Conservation (phyloP, 768 basidiomycete genomes). For the Podaxis sp. region DNA sequence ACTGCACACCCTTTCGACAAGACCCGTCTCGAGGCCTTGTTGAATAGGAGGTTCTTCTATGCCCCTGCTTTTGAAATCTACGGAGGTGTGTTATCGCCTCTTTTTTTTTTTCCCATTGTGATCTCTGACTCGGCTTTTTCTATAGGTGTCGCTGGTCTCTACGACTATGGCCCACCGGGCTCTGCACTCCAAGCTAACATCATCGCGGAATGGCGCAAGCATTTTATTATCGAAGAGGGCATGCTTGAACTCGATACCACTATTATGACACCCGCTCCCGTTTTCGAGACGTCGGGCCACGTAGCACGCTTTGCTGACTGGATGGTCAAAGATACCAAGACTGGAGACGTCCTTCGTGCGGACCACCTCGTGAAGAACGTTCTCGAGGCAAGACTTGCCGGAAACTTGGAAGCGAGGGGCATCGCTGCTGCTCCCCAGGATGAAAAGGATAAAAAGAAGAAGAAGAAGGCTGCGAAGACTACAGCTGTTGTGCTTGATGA, state of each 20-base stretch:
- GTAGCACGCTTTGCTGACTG: constrained; percentile 98
- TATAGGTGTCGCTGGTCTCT: constrained; percentile 91
- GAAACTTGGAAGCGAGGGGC: constrained; percentile 89
- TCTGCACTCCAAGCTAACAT: constrained; percentile 96
- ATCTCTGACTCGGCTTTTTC: constrained; percentile 13
- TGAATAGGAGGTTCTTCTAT: constrained; percentile 94
- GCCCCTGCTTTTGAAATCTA: constrained; percentile 99
- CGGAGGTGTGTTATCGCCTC: constrained; percentile 63
- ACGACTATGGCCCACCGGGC: constrained; percentile 97
- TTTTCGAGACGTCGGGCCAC: constrained; percentile 97
- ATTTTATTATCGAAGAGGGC: constrained; percentile 97
- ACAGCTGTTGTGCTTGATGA: constrained; percentile 75
- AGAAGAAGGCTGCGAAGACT: constrained; percentile 71
- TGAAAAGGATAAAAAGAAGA: constrained; percentile 70
- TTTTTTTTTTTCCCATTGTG: neutral
- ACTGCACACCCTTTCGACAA: constrained; percentile 88
- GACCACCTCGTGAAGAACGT: constrained; percentile 96
- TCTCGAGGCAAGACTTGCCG: constrained; percentile 84
- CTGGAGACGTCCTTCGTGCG: constrained; percentile 95
- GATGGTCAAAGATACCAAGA: constrained; percentile 97
- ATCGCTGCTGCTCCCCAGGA: constrained; percentile 54
- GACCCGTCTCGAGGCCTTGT: constrained; percentile 74
- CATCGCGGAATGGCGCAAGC: constrained; percentile 93
- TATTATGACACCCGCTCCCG: constrained; percentile 92
- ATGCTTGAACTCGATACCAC: constrained; percentile 99